Base-by-base conservation (phyloP, 2,329 filamentous ascomycete species). In the Sporothrix luriei region DNA sequence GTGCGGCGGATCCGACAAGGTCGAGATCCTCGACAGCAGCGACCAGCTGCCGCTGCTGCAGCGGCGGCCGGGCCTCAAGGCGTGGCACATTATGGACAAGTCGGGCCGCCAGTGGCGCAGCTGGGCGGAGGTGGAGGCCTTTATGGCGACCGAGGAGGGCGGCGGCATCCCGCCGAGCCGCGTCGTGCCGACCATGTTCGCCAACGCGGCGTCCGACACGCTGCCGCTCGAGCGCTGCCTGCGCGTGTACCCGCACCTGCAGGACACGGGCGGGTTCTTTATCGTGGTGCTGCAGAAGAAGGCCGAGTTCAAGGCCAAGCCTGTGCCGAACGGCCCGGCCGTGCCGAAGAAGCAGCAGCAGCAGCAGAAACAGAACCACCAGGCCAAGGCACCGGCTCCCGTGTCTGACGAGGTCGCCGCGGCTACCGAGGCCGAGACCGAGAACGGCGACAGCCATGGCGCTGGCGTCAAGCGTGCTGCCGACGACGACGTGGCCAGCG, bases 251-350 rank as follows among this genome's bases (percentile, higher is more conserved):
- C 92, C 94, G 46, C 95, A 99, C 79, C 86, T 93, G 77, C 95
- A 99, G 80, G 93, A 99, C 76, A 99, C 95, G 3, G 95, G 95
- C 69, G 94, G 91, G 26, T 99, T 99, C 84, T 99, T 99, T 82
- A 97, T 99, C 77, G 91, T 93, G 0, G 94, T 97, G 0, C 82
- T 99, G 21, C 91, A 97, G 82, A 99, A 99, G 85, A 90, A 90
- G 78, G 86, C 88, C 33, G 95, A 97, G 74, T 93, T 97, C 78
- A 91, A 87, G 78, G 90, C 89, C 10, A 91, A 87, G 78, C 89
- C 89, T 26, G 91, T 59, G 26, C 29, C 24, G 16, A 49, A 46
- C 33, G 26, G 48, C n/a, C 38, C 66, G 13, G 24, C 55, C 6
- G 57, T 38, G 26, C 14, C 55, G 4, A 38, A 57, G 52, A 64